Conservation (phyloP, 2,329 filamentous ascomycete genomes). For the Calonectria henricotiae region DNA sequence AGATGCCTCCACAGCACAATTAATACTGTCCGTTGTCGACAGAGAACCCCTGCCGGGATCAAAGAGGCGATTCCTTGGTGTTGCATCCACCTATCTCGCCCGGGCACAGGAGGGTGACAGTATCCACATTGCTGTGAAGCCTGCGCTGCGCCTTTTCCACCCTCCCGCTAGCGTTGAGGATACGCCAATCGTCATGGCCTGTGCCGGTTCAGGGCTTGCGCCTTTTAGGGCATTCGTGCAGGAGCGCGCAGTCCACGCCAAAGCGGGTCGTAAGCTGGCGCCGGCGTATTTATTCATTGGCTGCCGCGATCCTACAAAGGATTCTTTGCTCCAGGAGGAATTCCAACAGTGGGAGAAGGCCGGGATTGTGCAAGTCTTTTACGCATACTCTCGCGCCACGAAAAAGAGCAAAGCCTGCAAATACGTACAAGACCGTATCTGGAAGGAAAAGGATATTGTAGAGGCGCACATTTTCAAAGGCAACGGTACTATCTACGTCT, state of each 20-base stretch:
- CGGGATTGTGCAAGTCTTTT: slow-evolving; percentile 69
- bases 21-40: slow-evolving; percentile 78
- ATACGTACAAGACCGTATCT: slow-evolving; percentile 37
- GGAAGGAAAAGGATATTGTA: slow-evolving; percentile 22
- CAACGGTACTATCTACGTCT: slow-evolving; percentile 34
- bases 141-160: slow-evolving; percentile 60
- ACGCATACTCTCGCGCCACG: slow-evolving; percentile 63
- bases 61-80: slow-evolving; percentile 63
- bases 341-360: slow-evolving; percentile 65
- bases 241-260: slow-evolving; percentile 69
- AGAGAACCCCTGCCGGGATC: slow-evolving; percentile 65
- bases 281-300: slow-evolving; percentile 69
- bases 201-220: slow-evolving; percentile 69
- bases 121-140: slow-evolving; percentile 65
- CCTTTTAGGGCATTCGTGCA: slow-evolving; percentile 75
- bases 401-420: slow-evolving; percentile 30
- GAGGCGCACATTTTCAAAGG: slow-evolving; percentile 20
- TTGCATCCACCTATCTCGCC: slow-evolving; percentile 73
- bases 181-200: slow-evolving; percentile 66
- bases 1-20: slow-evolving; percentile 69
- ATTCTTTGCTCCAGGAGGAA: slow-evolving; percentile 64
- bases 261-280: slow-evolving; percentile 69
- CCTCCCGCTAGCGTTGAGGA: slow-evolving; percentile 61
- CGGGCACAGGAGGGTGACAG: slow-evolving; percentile 60
- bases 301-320: slow-evolving; percentile 63